Percentiles rank a stretch among this genome's conserved stretches.
Evolutionary conservation across 2,329 filamentous ascomycete species (phyloP).

Genomic region (Exophiala xenobiotica): DNA sequence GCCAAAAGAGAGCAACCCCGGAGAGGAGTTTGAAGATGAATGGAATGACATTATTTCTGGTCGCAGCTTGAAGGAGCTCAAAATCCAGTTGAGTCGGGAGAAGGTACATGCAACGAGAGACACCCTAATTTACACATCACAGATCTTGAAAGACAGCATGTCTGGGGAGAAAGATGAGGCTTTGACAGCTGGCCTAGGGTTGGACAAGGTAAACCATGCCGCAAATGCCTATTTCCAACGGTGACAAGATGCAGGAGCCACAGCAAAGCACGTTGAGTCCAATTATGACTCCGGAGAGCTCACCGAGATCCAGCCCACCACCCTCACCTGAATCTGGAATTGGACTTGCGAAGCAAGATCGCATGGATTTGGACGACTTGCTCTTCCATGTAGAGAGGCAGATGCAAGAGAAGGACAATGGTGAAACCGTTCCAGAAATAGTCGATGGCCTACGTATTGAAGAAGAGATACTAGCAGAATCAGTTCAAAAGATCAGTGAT

Average conservation of each 20-base stretch:
- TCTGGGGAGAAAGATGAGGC: constrained; percentile 3
- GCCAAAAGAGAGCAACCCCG: background rate
- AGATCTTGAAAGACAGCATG: background rate
- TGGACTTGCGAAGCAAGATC: background rate
- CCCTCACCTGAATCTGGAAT: constrained; percentile 4
- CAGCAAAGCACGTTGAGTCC: background rate
- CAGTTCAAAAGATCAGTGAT: no score
- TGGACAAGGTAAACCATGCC: background rate
- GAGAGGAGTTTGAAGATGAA: constrained; percentile 9
- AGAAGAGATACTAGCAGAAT: background rate
- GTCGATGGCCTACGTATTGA: background rate
- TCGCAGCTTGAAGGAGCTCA: background rate
- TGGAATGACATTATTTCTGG: constrained; percentile 12
- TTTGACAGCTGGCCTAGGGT: background rate
- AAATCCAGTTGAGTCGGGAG: constrained; percentile 11
- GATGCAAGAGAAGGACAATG: constrained; percentile 7
- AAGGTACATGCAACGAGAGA: constrained; percentile 21
- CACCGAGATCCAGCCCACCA: background rate
- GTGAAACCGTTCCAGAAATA: background rate
- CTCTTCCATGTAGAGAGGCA: constrained; percentile 6
- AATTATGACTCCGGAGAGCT: background rate
- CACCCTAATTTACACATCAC: constrained; percentile 11
- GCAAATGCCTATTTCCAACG: background rate
- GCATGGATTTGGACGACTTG: constrained; percentile 5
- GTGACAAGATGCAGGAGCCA: background rate